Base-by-base conservation (phyloP, 2,329 filamentous ascomycete genomes). In the Aspergillus aculeatus region DNA sequence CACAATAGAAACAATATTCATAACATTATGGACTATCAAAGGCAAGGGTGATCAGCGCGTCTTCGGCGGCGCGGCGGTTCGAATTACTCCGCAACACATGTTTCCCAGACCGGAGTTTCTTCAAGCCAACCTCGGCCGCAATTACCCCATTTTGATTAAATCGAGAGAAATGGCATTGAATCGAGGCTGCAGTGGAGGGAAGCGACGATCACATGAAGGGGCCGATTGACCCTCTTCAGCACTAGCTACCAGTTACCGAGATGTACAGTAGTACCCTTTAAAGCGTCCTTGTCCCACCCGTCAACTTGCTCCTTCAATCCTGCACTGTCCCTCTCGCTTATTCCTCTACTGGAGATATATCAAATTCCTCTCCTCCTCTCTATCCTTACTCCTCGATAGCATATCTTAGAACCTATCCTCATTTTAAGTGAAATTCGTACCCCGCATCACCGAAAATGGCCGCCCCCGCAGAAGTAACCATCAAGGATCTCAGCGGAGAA, bases 401-500 rank as follows among this genome's bases (percentile, higher is more conserved):
- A 19, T 56, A 24, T 19, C 56, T 44, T 32, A 26, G n/a, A 23
- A 11, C 12, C 10, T 4, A 9, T 21, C 44, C 19, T 19, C 41
- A 49, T 56, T 47, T 31, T 47, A 24, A 6, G 52, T 38, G 57
- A 52, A 51, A 31, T 26, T 26, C 56, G 51, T 29, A 52, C 60
- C 54, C 57, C 56, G 47, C 54, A 61, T 57, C 63, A 59, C 60
- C 73, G 11, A 83, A 60, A 70, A 93, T 93, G 90, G 89, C 90
- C 65, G 88, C 89, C 62, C 90, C 90, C 58, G 75, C 83, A 55
- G 81, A 82, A 62, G 85, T 88, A 80, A 90, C 83, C 53, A 82
- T 87, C 68, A 82, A 83, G 64, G 82, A 91, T 79, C 83, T 93
- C 67, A 86, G 77, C 68, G 90, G 90, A 63, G 84, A 83, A 70